Conservation (phyloP, 1,284 basidiomycete genomes). For the Hypsizygus ulmarius region DNA sequence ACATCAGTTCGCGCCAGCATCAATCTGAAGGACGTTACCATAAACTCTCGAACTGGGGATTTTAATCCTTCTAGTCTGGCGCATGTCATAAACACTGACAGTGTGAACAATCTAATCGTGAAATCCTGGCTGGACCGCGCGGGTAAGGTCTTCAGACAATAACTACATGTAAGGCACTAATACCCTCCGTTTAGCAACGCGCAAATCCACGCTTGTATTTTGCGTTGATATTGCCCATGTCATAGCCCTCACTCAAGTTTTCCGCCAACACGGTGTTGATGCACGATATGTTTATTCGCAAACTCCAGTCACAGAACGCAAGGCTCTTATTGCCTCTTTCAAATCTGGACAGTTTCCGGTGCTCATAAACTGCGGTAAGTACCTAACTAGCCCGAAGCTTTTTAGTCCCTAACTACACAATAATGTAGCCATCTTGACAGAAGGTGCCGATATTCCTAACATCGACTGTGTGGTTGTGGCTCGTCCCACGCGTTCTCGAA, state of each 20-base stretch:
- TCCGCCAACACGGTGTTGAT: slow-evolving; percentile 79
- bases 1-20: slow-evolving; percentile 78
- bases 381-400: neutral
- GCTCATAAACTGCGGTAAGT: slow-evolving; percentile 85
- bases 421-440: slow-evolving; percentile 78
- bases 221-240: slow-evolving; percentile 88
- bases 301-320: slow-evolving; percentile 68
- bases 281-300: slow-evolving; percentile 79
- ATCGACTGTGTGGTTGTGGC: slow-evolving; percentile 91
- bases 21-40: slow-evolving; percentile 62
- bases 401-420: slow-evolving; percentile 1
- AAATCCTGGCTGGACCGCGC: slow-evolving; percentile 82
- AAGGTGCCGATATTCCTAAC: slow-evolving; percentile 89
- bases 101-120: slow-evolving; percentile 76
- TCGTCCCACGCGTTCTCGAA: slow-evolving; percentile 84
- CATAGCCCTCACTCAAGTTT: slow-evolving; percentile 70
- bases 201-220: slow-evolving; percentile 89
- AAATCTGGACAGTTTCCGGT: slow-evolving; percentile 77
- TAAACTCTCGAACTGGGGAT: slow-evolving; percentile 71
- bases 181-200: slow-evolving; percentile 39
- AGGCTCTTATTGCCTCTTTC: slow-evolving; percentile 68
- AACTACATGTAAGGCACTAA: slow-evolving; percentile 1
- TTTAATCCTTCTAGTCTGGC: slow-evolving; percentile 77
- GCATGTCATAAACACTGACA: slow-evolving; percentile 74
- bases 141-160: slow-evolving; percentile 36